phyloP scores from a whole-genome alignment of 352 stramenopile species.

The Blastocystis sp. region DNA sequence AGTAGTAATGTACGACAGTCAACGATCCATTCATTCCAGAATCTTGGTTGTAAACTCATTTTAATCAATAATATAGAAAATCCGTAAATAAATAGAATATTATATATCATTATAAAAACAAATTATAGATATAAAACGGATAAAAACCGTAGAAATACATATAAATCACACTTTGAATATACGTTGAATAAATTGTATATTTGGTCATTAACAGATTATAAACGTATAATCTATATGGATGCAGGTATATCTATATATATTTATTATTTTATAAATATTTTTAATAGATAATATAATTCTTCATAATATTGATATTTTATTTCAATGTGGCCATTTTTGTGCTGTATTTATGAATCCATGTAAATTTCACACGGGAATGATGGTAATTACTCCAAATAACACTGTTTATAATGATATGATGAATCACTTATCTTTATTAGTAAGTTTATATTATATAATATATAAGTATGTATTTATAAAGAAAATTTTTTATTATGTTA shows the following conservation, averaged over 20 bases:
- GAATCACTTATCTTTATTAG: slow-evolving; percentile 48
- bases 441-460: slow-evolving; percentile 59
- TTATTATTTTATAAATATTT: too few species aligned
- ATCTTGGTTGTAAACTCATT: slow-evolving; percentile 58
- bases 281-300: slow-evolving; percentile 68
- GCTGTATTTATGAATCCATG: slow-evolving; percentile 69
- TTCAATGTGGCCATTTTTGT: slow-evolving; percentile 60
- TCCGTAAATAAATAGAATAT: slow-evolving; percentile 45
- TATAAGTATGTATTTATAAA: too few species aligned
- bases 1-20: slow-evolving; percentile 58
- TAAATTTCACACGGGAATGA: slow-evolving; percentile 62
- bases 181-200: slow-evolving; percentile 56
- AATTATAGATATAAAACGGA: slow-evolving; percentile 27
- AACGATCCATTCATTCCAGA: slow-evolving; percentile 55
- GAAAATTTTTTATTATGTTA: slow-evolving; percentile 39
- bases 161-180: slow-evolving; percentile 66
- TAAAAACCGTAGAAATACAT: slow-evolving; percentile 49
- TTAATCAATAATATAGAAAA: slow-evolving; percentile 66
- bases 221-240: slow-evolving; percentile 66
- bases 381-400: slow-evolving; percentile 57
- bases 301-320: slow-evolving; percentile 63
- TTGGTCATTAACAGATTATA: slow-evolving; percentile 66
- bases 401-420: slow-evolving; percentile 55
- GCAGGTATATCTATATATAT: too few species aligned
- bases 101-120: background rate